A percentile compares a stretch with the other conserved stretches of the same genome.
These are phyloP conservation scores for Bryopsis sp. DNA, from an alignment of 139 green algal species.

Conservation along the genomic window DNA sequence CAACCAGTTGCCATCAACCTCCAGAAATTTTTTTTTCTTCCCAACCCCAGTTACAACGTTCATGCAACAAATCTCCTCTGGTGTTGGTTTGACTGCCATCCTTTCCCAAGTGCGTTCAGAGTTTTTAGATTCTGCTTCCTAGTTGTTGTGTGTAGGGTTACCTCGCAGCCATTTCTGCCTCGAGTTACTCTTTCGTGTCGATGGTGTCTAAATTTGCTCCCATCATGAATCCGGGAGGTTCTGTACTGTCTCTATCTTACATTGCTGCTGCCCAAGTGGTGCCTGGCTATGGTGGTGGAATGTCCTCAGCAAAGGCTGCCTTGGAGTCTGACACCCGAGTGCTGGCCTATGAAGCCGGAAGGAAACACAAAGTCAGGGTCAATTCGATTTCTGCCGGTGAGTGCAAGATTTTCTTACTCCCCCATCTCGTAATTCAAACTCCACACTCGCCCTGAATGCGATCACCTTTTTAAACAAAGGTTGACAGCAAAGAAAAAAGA, in stretches of 20 bases:
- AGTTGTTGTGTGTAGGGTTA: constrained; percentile 59
- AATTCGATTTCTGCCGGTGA: constrained; percentile 74
- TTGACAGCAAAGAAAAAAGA: no score
- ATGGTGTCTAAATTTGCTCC: constrained; percentile 80
- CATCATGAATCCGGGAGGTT: constrained; percentile 62
- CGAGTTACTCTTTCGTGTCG: constrained; percentile 89
- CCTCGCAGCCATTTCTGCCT: constrained; percentile 92
- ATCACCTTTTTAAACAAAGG: no score
- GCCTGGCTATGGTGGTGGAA: constrained; percentile 96
- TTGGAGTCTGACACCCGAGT: constrained; percentile 95
- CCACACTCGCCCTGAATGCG: no score
- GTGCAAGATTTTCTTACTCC: no score
- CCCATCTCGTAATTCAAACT: no score
- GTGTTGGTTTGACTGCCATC: no score
- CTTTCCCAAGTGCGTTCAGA: no score
- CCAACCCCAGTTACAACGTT: no score
- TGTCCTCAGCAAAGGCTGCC: constrained; percentile 94
- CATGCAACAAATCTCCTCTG: no score
- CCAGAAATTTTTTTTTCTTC: no score
- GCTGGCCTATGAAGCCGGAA: constrained; percentile 92
- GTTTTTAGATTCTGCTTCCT: neutral
- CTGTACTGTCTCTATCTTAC: constrained; percentile 93
- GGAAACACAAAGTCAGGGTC: constrained; percentile 77
- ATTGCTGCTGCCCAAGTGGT: constrained; percentile 84
- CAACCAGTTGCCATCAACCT: no score